Percentiles rank a stretch among this genome's conserved stretches.
These are phyloP conservation scores for Suillus variegatus DNA, from an alignment of 768 basidiomycete genomes.

Conservation along the genomic window DNA sequence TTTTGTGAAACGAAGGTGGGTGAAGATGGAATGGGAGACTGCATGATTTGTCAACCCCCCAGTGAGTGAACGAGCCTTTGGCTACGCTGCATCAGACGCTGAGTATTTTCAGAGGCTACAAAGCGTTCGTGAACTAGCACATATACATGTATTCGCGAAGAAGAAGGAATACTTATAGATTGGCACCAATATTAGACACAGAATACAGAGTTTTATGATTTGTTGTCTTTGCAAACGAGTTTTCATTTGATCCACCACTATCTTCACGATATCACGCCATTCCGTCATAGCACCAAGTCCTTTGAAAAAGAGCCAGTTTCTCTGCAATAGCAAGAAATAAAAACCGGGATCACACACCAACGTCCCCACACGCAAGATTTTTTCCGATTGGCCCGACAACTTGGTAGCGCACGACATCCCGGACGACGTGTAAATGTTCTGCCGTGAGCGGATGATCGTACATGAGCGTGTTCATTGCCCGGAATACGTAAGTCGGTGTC, in stretches of 20 bases:
- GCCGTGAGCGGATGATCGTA: slow-evolving; percentile 91
- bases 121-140: no score
- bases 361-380: slow-evolving; percentile 86
- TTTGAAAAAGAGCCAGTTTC: neutral
- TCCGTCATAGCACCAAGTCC: slow-evolving; percentile 68
- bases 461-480: slow-evolving; percentile 99
- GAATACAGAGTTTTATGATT: no score
- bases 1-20: no score
- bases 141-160: no score
- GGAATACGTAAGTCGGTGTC: slow-evolving; percentile 90
- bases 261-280: slow-evolving; percentile 84
- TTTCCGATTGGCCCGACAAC: slow-evolving; percentile 90
- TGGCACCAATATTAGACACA: no score
- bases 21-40: no score
- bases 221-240: no score
- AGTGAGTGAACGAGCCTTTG: no score
- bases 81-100: no score
- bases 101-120: no score
- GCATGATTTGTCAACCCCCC: no score
- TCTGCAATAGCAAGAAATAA: neutral
- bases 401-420: slow-evolving; percentile 75
- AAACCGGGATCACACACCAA: slow-evolving; percentile 53
- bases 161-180: no score
- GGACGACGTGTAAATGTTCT: slow-evolving; percentile 75
- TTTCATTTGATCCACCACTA: slow-evolving; percentile 66